These are phyloP conservation scores for Diplotaxis tenuifolia DNA, from an alignment of 345 rosid species.

Conservation along the genomic window DNA sequence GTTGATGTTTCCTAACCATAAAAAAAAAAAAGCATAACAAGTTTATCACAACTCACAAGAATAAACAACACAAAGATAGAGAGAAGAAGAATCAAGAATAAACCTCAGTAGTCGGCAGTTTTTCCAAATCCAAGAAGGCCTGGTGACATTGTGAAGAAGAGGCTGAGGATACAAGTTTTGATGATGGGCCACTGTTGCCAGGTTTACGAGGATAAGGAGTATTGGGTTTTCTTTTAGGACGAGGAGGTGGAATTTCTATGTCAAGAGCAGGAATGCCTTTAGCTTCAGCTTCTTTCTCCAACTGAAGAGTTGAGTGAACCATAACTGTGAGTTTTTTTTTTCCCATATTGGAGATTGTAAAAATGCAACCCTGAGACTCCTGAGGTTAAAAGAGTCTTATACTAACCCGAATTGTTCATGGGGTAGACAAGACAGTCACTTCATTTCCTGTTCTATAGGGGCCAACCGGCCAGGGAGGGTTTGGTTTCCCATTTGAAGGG, in stretches of 20 bases:
- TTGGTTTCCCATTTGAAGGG: slow-evolving; percentile 20
- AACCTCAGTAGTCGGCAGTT: slow-evolving; percentile 63
- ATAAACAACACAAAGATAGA: background rate
- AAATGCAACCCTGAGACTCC: slow-evolving; percentile 27
- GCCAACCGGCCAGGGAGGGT: slow-evolving; percentile 10
- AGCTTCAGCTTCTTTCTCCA: slow-evolving; percentile 92
- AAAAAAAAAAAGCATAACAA: background rate
- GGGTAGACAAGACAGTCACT: slow-evolving; percentile 27
- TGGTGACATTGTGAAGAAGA: slow-evolving; percentile 51
- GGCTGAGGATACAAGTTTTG: slow-evolving; percentile 43
- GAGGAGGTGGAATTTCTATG: slow-evolving; percentile 96
- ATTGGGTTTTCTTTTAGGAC: slow-evolving; percentile 91
- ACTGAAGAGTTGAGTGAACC: slow-evolving; percentile 40
- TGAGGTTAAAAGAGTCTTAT: slow-evolving; percentile 12
- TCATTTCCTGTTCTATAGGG: slow-evolving; percentile 30
- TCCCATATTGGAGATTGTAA: slow-evolving; percentile 8
- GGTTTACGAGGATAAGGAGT: slow-evolving; percentile 94
- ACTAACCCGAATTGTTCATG: slow-evolving; percentile 28
- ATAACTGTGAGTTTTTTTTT: slow-evolving; percentile 4
- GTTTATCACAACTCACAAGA: slow-evolving; percentile 15
- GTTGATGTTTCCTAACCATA: slow-evolving; percentile 47
- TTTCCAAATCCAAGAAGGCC: slow-evolving; percentile 58
- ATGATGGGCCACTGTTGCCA: slow-evolving; percentile 40
- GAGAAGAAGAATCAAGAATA: background rate
- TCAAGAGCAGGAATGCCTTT: slow-evolving; percentile 85